Evolutionary conservation across 129 eudicot species (phyloP), one percentile per base, ranked within the genome.

Genomic region (Solidago caesia): DNA sequence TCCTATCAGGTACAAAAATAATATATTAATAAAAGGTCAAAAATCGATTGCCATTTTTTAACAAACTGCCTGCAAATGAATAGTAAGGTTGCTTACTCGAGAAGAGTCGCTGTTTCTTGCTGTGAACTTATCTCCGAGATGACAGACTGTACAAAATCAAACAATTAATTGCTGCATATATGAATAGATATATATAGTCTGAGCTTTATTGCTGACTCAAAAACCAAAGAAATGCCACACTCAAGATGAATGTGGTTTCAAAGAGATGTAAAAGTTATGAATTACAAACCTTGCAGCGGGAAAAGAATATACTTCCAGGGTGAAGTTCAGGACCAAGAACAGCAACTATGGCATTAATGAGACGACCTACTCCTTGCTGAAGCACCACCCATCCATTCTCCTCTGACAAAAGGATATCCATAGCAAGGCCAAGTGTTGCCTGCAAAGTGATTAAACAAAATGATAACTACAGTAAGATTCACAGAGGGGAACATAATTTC

Each of bases 301-400:
- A 94, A 83, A 94, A 94, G 71, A 94, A 94, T 67, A 85, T 90
- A 85, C 98, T 94, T 79, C 96, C 98, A 55, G 98, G 97, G 57
- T 93, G 80, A 84, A 94, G 97, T 79, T 94, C 98, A 60, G 98
- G 98, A 74, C 98, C 98, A 76, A 90, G 87, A 73, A 94, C 96
- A 80, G 98, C 97, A 83, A 94, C 98, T 75, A 94, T 87, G 49
- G 98, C 98, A 90, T 94, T 94, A 64, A 94, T 87, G 53, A 94
- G 93, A 61, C 96, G 98, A 70, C 96, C 97, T 69, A 90, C 87
- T 80, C 88, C 93, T 83, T 90, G 98, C 84, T 94, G 98, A 82
- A 94, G 96, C 67, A 90, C 92, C 73, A 91, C 89, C 85, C 87
- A 87, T 68, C 97, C 98, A 88, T 86, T 94, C 80, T 88, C 98